Conservation (phyloP, 75 land plant genomes). For the Pinus taeda region DNA sequence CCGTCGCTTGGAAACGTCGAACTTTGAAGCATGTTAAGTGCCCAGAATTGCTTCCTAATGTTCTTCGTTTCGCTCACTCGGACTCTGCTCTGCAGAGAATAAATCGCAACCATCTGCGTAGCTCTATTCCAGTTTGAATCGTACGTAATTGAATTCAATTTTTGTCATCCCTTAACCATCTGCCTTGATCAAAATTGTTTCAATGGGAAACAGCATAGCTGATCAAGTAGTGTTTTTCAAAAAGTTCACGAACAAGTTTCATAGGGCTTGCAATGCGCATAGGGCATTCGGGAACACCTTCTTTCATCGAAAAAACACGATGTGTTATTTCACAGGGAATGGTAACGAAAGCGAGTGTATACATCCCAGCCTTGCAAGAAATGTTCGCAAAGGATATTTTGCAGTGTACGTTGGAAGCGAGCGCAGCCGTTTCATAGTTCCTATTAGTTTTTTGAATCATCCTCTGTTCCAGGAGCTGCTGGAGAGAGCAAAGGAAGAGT, state of each 20-base stretch:
- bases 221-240: background rate
- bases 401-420: slow-evolving; percentile 19
- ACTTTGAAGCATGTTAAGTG: too few relatives aligned
- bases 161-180: too few relatives aligned
- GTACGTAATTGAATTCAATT: too few relatives aligned
- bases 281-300: background rate
- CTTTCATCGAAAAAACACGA: background rate
- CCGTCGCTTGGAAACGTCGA: too few relatives aligned
- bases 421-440: slow-evolving; percentile 9
- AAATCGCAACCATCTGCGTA: too few relatives aligned
- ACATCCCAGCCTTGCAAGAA: slow-evolving; percentile 8
- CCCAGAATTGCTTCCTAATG: too few relatives aligned
- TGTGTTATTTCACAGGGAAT: background rate
- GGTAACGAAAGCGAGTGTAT: slow-evolving; percentile 9
- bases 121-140: too few relatives aligned
- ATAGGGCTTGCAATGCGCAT: background rate
- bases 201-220: background rate
- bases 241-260: background rate
- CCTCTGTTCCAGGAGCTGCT: slow-evolving; percentile 19
- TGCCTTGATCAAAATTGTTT: too few relatives aligned
- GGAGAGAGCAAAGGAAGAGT: slow-evolving; percentile 22
- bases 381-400: slow-evolving; percentile 12
- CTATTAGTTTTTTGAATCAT: slow-evolving; percentile 12
- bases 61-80: too few relatives aligned
- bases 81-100: too few relatives aligned